phyloP scores from a whole-genome alignment of 169 alveolate genomes.

The Babesia divergens region DNA sequence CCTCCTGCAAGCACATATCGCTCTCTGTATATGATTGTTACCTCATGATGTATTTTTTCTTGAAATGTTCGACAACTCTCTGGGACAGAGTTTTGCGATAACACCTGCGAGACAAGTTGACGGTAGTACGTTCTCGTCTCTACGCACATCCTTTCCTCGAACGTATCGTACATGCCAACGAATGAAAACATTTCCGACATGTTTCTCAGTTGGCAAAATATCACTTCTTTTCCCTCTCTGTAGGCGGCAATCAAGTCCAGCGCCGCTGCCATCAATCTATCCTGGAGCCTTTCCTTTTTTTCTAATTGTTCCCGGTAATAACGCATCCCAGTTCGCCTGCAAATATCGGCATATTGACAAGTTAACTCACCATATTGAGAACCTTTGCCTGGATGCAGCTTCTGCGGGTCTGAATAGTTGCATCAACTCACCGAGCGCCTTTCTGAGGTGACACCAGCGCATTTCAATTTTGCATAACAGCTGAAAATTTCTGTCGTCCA shows the following conservation, averaged over 20 bases:
- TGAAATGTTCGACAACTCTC: constrained; percentile 8
- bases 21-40: background rate
- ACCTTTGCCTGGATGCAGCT: constrained; percentile 3
- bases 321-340: constrained; percentile 21
- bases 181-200: constrained; percentile 31
- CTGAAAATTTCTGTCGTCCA: background rate
- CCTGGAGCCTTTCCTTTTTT: constrained; percentile 2
- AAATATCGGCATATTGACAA: background rate
- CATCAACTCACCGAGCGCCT: constrained; percentile 34
- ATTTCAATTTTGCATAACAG: background rate
- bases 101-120: background rate
- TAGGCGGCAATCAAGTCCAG: constrained; percentile 9
- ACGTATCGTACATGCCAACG: constrained; percentile 18
- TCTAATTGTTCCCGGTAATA: constrained; percentile 16
- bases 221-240: constrained; percentile 19
- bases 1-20: background rate
- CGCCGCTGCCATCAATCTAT: constrained; percentile 8
- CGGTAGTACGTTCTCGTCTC: constrained; percentile 37
- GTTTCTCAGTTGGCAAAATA: constrained; percentile 45
- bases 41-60: constrained; percentile 28
- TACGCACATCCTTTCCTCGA: constrained; percentile 23
- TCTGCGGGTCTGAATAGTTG: constrained; percentile 37
- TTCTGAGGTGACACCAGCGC: constrained; percentile 27
- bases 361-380: constrained; percentile 18
- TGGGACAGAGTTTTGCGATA: background rate